Conservation (phyloP, 371 early-diverging fungal genomes). For the Syncephalastrum monosporum region DNA sequence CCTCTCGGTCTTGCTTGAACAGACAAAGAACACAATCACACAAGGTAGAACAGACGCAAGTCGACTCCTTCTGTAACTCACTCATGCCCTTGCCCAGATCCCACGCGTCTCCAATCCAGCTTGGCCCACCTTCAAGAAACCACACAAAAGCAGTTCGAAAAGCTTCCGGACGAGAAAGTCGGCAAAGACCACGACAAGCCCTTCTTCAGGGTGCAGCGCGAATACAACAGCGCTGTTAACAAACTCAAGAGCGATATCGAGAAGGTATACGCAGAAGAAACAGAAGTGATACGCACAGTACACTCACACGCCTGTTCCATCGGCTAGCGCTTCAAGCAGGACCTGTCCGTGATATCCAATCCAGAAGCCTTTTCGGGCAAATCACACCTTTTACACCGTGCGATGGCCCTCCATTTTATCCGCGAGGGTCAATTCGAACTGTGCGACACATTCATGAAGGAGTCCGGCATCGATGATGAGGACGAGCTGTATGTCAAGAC, state of each 20-base stretch:
- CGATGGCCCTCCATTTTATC: slow-evolving; percentile 78
- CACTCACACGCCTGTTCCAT: no score
- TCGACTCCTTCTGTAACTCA: neutral
- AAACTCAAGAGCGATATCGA: slow-evolving; percentile 77
- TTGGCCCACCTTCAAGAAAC: slow-evolving; percentile 1
- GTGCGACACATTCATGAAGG: slow-evolving; percentile 58
- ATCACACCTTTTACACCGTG: slow-evolving; percentile 52
- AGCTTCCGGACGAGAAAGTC: slow-evolving; percentile 1
- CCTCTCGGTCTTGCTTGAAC: slow-evolving; percentile 11
- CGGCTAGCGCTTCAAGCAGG: slow-evolving; percentile 61
- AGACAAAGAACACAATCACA: slow-evolving; percentile 21
- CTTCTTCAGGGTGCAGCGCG: slow-evolving; percentile 58
- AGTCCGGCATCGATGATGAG: slow-evolving; percentile 39
- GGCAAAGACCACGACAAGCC: slow-evolving; percentile 14
- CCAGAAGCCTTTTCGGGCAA: slow-evolving; percentile 73
- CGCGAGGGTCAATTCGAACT: slow-evolving; percentile 86
- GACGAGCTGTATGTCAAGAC: slow-evolving; percentile 27
- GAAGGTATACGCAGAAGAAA: slow-evolving; percentile 39
- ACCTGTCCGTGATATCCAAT: slow-evolving; percentile 55
- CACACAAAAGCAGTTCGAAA: slow-evolving; percentile 3
- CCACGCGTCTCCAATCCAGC: no score
- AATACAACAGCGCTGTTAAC: slow-evolving; percentile 53
- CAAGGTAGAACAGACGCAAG: slow-evolving; percentile 17
- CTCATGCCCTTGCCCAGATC: no score
- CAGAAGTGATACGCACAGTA: slow-evolving; percentile 1